A percentile compares a stretch with the other conserved stretches of the same genome.
These are phyloP conservation scores for Dianthus caryophyllus DNA, from an alignment of 148 eudicot species.

Conservation along the genomic window DNA sequence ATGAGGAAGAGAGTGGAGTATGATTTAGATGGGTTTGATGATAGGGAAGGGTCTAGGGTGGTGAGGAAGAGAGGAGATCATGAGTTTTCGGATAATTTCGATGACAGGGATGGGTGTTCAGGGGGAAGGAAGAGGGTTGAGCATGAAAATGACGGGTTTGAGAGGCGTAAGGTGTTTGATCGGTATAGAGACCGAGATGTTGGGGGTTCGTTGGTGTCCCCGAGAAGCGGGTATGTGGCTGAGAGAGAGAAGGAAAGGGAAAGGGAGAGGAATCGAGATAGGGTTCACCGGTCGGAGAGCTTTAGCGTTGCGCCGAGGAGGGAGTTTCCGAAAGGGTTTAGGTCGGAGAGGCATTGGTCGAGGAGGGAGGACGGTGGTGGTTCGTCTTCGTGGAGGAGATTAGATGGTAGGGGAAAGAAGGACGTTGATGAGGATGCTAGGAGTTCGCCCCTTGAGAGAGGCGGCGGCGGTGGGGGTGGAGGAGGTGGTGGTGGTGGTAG, in stretches of 20 bases:
- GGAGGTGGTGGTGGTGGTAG: slow-evolving; percentile 37
- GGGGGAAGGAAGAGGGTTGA: slow-evolving; percentile 61
- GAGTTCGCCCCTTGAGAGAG: slow-evolving; percentile 41
- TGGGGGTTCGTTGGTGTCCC: slow-evolving; percentile 42
- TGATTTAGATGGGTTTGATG: slow-evolving; percentile 49
- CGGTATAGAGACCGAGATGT: slow-evolving; percentile 63
- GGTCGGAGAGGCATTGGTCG: slow-evolving; percentile 87
- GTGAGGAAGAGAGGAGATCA: slow-evolving; percentile 32
- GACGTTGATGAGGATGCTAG: slow-evolving; percentile 63
- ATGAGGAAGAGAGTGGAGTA: slow-evolving; percentile 31
- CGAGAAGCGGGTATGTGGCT: slow-evolving; percentile 52
- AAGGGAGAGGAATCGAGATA: slow-evolving; percentile 51
- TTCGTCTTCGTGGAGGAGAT: slow-evolving; percentile 72
- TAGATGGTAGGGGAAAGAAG: slow-evolving; percentile 53
- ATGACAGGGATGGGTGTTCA: slow-evolving; percentile 58
- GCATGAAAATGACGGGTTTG: slow-evolving; percentile 62
- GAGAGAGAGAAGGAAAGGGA: slow-evolving; percentile 38
- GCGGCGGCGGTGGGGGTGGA: slow-evolving; percentile 38
- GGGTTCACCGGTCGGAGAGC: slow-evolving; percentile 77
- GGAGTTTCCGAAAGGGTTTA: slow-evolving; percentile 83
- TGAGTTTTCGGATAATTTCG: slow-evolving; percentile 30
- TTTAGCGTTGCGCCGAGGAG: slow-evolving; percentile 71
- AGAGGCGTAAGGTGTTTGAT: slow-evolving; percentile 59
- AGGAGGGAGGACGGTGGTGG: slow-evolving; percentile 62
- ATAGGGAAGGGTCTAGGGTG: slow-evolving; percentile 56